Percentiles rank a stretch among this genome's conserved stretches.
These are phyloP conservation scores for Pichia occidentalis DNA, from an alignment of 805 yeast species.

Conservation along the genomic window DNA sequence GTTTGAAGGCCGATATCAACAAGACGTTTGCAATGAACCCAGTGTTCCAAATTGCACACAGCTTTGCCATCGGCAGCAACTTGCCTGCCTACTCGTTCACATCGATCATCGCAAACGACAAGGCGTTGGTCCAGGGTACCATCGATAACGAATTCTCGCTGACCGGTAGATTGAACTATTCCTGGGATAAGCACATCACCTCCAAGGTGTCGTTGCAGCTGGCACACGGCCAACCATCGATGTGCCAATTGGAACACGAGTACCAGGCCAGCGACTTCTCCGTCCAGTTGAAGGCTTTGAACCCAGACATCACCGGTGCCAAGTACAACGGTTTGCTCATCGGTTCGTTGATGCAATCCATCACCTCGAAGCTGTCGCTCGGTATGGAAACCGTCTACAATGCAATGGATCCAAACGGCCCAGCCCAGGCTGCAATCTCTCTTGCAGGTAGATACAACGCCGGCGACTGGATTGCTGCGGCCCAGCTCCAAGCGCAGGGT, in stretches of 20 bases:
- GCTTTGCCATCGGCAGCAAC: slow-evolving; percentile 82
- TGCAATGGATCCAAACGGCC: slow-evolving; percentile 55
- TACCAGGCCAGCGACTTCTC: slow-evolving; percentile 85
- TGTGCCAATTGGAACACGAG: slow-evolving; percentile 96
- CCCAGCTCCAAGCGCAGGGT: slow-evolving; percentile 91
- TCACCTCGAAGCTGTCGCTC: slow-evolving; percentile 74
- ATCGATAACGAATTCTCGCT: slow-evolving; percentile 80
- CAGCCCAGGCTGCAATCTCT: slow-evolving; percentile 88
- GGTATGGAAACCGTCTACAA: slow-evolving; percentile 94
- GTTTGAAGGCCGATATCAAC: slow-evolving; percentile 92
- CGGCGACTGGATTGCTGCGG: slow-evolving; percentile 88
- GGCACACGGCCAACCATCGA: slow-evolving; percentile 82
- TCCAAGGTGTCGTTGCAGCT: slow-evolving; percentile 85
- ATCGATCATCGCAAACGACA: slow-evolving; percentile 83
- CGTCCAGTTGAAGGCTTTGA: slow-evolving; percentile 81
- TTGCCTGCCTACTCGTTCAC: slow-evolving; percentile 89
- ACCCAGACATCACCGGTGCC: slow-evolving; percentile 74
- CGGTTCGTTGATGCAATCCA: slow-evolving; percentile 83
- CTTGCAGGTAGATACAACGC: slow-evolving; percentile 86
- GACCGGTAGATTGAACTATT: slow-evolving; percentile 84
- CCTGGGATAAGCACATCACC: slow-evolving; percentile 74
- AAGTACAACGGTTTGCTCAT: slow-evolving; percentile 87
- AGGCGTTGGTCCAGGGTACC: slow-evolving; percentile 83
- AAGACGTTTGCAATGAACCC: slow-evolving; percentile 89
- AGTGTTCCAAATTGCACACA: slow-evolving; percentile 93